Base-by-base conservation (phyloP, 371 early-diverging fungal genomes). In the Synchytrium microbalum region DNA sequence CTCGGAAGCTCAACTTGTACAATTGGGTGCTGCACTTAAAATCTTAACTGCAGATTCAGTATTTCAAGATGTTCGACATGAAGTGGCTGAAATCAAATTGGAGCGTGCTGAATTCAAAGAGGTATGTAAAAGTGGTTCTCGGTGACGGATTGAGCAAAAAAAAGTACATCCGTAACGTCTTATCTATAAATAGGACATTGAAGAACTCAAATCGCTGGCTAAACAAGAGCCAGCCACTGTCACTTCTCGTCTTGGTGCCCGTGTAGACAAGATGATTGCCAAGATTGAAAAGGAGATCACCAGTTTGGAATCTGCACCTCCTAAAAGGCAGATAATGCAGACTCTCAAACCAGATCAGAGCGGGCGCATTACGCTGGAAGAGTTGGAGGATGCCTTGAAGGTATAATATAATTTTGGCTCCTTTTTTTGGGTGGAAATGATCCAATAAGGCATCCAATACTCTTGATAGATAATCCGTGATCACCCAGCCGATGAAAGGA, bases 251-350 rank as follows among this genome's bases (percentile, higher is more conserved):
- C 63, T 80, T 31, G 62, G 70, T 19, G 32, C 52, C 29, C 75
- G 72, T 16, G 72, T 80, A 25, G 73, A 78, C 67, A 75, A 73
- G 67, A 78, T 80, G 78, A 73, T 80, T 58, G 28, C 65, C 62
- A 80, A 82, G 67, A 83, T 92, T 54, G 89, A 88, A 66, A 76
- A 78, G 60, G 91, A 92, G 69, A 59, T 78, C 13, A 55, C 59
- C 30, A 69, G 72, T 54, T 71, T 70, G 62, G 80, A 80, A 63
- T 26, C 61, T 13, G 77, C 73, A 32, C 72, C 75, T 55, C 76
- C 76, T 2, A 65, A 64, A 33, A 68, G 59, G 25, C 68, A 76
- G 53, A 73, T 76, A 63, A 58, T 76, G 32, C 67, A 77, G 28
- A n/a, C n/a, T n/a, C n/a, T n/a, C n/a, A 64, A 66, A 29, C 74